Evolutionary conservation across 2,329 filamentous ascomycete genomes (phyloP).

Genomic region (Fusarium sp.): DNA sequence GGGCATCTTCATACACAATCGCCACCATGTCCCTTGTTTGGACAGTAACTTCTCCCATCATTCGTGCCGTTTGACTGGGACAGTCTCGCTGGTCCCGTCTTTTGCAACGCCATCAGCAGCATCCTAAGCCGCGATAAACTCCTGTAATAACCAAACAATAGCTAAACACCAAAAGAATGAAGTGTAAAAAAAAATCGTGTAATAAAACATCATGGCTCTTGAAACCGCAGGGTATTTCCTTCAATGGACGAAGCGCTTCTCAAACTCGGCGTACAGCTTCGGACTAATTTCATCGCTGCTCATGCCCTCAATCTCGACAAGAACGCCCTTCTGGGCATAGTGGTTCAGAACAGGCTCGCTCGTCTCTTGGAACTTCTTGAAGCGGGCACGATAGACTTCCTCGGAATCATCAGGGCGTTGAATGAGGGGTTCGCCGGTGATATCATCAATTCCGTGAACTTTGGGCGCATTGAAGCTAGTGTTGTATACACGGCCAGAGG

Average conservation of each 20-base stretch:
- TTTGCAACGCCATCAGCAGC: slow-evolving; percentile 45
- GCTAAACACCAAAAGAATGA: slow-evolving; percentile 25
- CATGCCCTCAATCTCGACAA: slow-evolving; percentile 90
- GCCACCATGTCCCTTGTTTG: slow-evolving; percentile 21
- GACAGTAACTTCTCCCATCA: slow-evolving; percentile 31
- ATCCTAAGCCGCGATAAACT: slow-evolving; percentile 46
- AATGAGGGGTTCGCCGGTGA: slow-evolving; percentile 89
- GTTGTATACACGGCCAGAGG: slow-evolving; percentile 95
- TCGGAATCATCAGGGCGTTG: slow-evolving; percentile 90
- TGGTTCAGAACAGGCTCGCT: slow-evolving; percentile 89
- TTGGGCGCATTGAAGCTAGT: slow-evolving; percentile 91
- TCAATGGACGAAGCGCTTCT: slow-evolving; percentile 74
- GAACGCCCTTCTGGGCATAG: slow-evolving; percentile 85
- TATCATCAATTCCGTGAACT: slow-evolving; percentile 84
- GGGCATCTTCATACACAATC: slow-evolving; percentile 21
- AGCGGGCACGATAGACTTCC: slow-evolving; percentile 85
- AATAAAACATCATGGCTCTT: slow-evolving; percentile 22
- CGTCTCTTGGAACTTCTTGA: slow-evolving; percentile 89
- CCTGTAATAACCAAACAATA: slow-evolving; percentile 30
- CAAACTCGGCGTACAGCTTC: slow-evolving; percentile 87
- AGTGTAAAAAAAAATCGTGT: slow-evolving; percentile 30
- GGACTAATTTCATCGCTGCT: slow-evolving; percentile 96
- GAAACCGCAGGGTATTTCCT: slow-evolving; percentile 28
- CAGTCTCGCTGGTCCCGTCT: slow-evolving; percentile 26
- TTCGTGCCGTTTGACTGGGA: slow-evolving; percentile 26